Base-by-base conservation (phyloP, 179 eudicot genomes). In the Drosera spatulata region DNA sequence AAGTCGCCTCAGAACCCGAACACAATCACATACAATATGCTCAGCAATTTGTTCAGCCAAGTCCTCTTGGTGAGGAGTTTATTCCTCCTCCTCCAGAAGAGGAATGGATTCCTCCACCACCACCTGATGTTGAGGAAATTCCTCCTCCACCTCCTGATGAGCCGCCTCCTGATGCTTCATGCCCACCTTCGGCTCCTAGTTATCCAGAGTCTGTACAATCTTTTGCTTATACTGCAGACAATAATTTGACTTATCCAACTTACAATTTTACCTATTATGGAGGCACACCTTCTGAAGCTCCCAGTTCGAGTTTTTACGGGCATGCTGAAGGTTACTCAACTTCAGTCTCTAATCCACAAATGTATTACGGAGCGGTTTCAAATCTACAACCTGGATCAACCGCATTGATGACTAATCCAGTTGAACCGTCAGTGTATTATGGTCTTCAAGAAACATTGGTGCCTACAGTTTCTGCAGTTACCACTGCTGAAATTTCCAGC, bases 91-190 rank as follows among this genome's bases (percentile, higher is more conserved):
- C 86, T 39, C 93, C 86, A 13, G 86, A 78, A 37, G 88, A 86
- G 45, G 95, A 82, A 13, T 86, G 96, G 91, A 71, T 91, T 61
- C 98, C 96, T 4, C 96, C 96, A 2, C 99, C 93, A 39, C 97
- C 97, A 15, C 96, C 97, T 71, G 96, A 88, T 71, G 69, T 76
- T 43, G 99, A 89, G 73, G 85, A 68, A 37, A 75, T 84, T 70
- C 99, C 94, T 60, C 99, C 99, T 54, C 97, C 97, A 14, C 99
- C 97, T 12, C 90, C 99, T 48, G 95, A 84, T 65, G 90, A 84
- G 59, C 86, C 87, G 46, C 33, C 33, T 22, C 75, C 80, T 47
- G 96, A 84, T 69, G 53, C 80, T 47, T 60, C 63, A 40, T 69
- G 64, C 56, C 76, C 88, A 6, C 80, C 70, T 9, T 71, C 62